Evolutionary conservation across 352 stramenopile species (phyloP).

Genomic region (Phytopythium oedochilum): DNA sequence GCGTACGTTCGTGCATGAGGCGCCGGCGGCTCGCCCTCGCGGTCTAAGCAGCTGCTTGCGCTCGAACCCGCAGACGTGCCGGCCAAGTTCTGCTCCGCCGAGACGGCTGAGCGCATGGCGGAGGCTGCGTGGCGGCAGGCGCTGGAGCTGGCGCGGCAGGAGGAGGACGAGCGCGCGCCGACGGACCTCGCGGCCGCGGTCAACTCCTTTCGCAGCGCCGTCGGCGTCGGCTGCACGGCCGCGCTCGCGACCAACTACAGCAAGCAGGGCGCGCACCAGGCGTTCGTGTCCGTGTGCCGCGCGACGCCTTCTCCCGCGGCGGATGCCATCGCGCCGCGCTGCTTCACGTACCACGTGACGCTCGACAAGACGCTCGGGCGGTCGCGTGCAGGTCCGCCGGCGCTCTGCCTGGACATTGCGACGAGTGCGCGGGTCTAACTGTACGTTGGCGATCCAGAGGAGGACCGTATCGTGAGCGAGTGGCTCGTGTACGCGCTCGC

Average conservation of each 20-base stretch:
- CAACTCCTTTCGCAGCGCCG: constrained; percentile 23
- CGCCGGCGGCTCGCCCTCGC: neutral
- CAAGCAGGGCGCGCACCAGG: constrained; percentile 58
- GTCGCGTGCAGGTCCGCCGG: constrained; percentile 18
- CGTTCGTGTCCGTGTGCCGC: constrained; percentile 61
- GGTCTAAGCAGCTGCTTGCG: neutral
- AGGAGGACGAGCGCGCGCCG: constrained; percentile 23
- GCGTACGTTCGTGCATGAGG: neutral
- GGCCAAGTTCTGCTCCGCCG: constrained; percentile 45
- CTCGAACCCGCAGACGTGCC: constrained; percentile 1
- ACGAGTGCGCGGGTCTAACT: neutral
- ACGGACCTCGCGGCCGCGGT: constrained; percentile 19
- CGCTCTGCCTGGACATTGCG: neutral
- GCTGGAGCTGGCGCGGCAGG: constrained; percentile 27
- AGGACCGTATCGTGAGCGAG: constrained; percentile 64
- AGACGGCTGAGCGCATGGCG: constrained; percentile 66
- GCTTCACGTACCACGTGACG: constrained; percentile 54
- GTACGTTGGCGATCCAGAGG: constrained; percentile 27
- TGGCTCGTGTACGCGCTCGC: constrained; percentile 69
- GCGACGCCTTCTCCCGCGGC: constrained; percentile 1
- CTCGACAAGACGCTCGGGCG: constrained; percentile 58
- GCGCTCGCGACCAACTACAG: constrained; percentile 58
- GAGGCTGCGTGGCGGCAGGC: constrained; percentile 42
- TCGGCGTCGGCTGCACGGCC: constrained; percentile 73
- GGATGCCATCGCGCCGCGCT: constrained; percentile 18